Evolutionary conservation across 148 eudicot genomes (phyloP), one percentile per base, ranked within the genome.

Genomic region (Camellia granthamiana): DNA sequence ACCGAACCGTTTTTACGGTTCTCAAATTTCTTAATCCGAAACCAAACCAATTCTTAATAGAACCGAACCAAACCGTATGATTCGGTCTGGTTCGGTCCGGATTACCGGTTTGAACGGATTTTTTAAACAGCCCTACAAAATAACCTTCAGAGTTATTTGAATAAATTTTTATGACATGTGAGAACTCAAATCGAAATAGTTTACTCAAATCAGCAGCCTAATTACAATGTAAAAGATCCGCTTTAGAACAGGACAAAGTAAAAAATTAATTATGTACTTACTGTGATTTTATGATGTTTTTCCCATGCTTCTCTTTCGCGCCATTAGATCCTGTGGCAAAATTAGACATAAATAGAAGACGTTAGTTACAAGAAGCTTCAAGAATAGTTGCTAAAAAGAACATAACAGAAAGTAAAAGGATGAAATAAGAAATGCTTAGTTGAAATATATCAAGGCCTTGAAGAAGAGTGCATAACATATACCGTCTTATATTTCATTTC

Each of bases 291-390:
- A 58, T 65, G 56, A 51, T 83, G 73, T 69, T 65, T 67, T 74
- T 80, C 58, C 81, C 82, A 71, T 49, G 68, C 46, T 44, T 81
- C 68, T 73, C 77, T 63, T 81, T 74, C 16, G 77, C 81, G 75
- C 67, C 76, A 76, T 58, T 59, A 78, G 81, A 60, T 80, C 81
- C 94, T 92, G 91, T 43, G n/a, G 84, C 78, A 84, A 80, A 56
- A 66, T 46, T 51, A 67, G 23, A 77, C 18, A 30, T 58, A 74
- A 60, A 44, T 38, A n/a, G 58, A 51, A 56, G 7, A 44, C n/a
- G 72, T 70, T 55, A 70, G 61, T 59, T 41, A 58, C 61, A 30
- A 61, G 77, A 74, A 78, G 70, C 55, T 68, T 69, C 42, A 56
- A 76, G 42, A 69, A 74, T 30, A 49, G 41, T 72, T 14, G 42